Evolutionary conservation across 306 rosid genomes (phyloP), one percentile per base, ranked within the genome.

Genomic region (Fragaria iinumae): DNA sequence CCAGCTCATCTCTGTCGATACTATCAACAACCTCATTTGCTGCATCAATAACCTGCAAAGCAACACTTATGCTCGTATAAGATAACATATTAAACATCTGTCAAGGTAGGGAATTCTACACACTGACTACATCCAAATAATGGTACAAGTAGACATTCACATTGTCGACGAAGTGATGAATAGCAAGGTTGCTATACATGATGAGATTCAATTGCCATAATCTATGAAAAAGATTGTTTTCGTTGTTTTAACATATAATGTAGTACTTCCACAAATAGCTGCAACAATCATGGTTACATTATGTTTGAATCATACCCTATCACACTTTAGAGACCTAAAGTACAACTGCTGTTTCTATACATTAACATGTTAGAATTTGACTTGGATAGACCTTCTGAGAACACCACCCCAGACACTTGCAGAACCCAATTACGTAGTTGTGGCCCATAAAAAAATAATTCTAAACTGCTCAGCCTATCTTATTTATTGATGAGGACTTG

Each of bases 1-100:
- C 89, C 32, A 95, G 79, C 87, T 92, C 97, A 17, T 95, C 98
- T 88, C 32, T 88, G 86, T 92, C 87, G 67, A 92, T 81, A 77
- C 97, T 95, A 74, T 82, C 86, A 79, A 90, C 76, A 79, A 95
- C 97, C 63, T 89, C 96, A 80, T 87, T 80, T 65, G 98, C 97
- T 60, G 97, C 96, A 76, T 77, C 84, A 82, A 95, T 88, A 68
- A 95, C 91, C 98, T 95, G 87, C 86, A 78, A 63, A 78, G 78
- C 50, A 63, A 41, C 41, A 77, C 67, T 16, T 45, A 59, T n/a
- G 56, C 62, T 23, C 3, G 34, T 62, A 34, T 64, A 47, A 43
- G 64, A 80, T 77, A 21, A 2, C 23, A 5, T 29, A 38, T 38
- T 53, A 55, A 72, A 13, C 12, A n/a, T 50, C 13, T 57, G 27